These are phyloP conservation scores for Lepidium campestre DNA, from an alignment of 441 rosid genomes.

Conservation along the genomic window DNA sequence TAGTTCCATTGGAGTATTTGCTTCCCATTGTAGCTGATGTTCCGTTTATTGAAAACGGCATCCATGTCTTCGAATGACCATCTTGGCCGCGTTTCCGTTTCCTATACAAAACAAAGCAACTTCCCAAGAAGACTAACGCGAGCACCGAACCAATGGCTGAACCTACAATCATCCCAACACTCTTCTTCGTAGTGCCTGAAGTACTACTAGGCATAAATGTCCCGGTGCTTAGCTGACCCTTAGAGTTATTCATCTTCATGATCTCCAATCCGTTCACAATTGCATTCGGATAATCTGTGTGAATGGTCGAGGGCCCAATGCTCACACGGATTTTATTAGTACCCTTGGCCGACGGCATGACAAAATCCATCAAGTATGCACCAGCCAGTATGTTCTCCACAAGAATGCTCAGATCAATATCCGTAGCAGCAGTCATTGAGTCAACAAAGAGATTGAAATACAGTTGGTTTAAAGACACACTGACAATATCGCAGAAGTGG, in stretches of 20 bases:
- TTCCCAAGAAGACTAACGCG: slow-evolving; percentile 37
- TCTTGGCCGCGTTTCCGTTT: slow-evolving; percentile 37
- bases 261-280: slow-evolving; percentile 86
- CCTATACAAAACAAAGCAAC: slow-evolving; percentile 43
- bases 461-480: slow-evolving; percentile 39
- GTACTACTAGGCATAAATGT: slow-evolving; percentile 4
- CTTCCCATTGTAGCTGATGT: slow-evolving; percentile 42
- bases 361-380: slow-evolving; percentile 51
- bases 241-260: slow-evolving; percentile 77
- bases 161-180: slow-evolving; percentile 46
- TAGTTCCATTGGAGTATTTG: slow-evolving; percentile 35
- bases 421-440: slow-evolving; percentile 34
- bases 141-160: slow-evolving; percentile 38
- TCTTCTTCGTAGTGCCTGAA: slow-evolving; percentile 45
- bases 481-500: slow-evolving; percentile 82
- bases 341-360: slow-evolving; percentile 26
- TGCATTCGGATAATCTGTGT: slow-evolving; percentile 43
- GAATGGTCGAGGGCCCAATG: slow-evolving; percentile 50
- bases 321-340: slow-evolving; percentile 51
- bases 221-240: slow-evolving; percentile 46
- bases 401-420: slow-evolving; percentile 45
- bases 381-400: slow-evolving; percentile 34
- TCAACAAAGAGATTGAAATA: slow-evolving; percentile 66
- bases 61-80: slow-evolving; percentile 77
- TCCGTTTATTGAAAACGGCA: slow-evolving; percentile 55